A percentile compares a stretch with the other conserved stretches of the same genome.
phyloP scores from a whole-genome alignment of 306 rosid genomes.

The Prunus campanulata region DNA sequence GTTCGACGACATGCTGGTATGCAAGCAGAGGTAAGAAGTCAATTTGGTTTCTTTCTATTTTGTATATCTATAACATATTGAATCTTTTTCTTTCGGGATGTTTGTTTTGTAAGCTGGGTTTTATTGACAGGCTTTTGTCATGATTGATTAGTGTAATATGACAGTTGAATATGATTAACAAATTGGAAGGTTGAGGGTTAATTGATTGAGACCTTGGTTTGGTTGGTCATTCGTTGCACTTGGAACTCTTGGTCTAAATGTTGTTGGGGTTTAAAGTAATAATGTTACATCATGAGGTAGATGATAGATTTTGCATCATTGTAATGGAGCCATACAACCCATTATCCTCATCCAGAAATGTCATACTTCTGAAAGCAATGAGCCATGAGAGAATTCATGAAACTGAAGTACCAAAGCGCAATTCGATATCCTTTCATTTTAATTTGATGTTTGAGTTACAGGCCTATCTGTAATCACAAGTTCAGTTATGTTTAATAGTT shows the following conservation, averaged over 20 bases:
- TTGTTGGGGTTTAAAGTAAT: background rate
- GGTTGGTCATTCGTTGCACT: background rate
- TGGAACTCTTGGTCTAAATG: background rate
- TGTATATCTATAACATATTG: background rate
- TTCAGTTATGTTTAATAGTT: background rate
- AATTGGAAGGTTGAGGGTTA: background rate
- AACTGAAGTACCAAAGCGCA: background rate
- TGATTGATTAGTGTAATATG: background rate
- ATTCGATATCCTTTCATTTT: background rate
- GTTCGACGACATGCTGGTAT: conserved; percentile 91
- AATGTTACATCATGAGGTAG: background rate
- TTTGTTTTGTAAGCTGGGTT: background rate
- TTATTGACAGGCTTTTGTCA: background rate
- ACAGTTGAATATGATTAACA: background rate
- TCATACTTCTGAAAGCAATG: background rate
- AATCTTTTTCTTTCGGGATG: background rate
- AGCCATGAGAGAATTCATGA: background rate
- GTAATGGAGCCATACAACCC: background rate
- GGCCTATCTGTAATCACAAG: background rate
- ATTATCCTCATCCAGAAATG: too few species aligned
- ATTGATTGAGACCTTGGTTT: background rate
- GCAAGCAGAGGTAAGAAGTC: conserved; percentile 72
- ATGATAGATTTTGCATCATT: background rate
- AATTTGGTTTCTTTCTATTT: background rate
- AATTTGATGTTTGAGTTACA: background rate